Percentiles rank a stretch among this genome's conserved stretches.
Conservation (phyloP, 768 basidiomycete genomes). For the Vararia minispora region DNA sequence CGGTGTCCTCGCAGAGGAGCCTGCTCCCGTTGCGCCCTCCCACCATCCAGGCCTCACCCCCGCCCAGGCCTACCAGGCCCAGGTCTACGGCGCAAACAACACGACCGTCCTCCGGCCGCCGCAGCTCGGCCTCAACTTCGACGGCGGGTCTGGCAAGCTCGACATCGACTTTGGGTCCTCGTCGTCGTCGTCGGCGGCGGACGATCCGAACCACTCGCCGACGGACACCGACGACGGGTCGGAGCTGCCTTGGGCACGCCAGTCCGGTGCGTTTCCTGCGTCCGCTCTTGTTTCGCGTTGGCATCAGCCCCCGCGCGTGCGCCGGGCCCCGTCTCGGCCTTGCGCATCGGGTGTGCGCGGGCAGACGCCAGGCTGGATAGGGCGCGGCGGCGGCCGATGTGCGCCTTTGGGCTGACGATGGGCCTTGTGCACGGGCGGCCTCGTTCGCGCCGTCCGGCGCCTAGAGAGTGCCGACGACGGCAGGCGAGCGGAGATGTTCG, state of each 20-base stretch:
- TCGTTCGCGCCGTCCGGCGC: too few relatives aligned
- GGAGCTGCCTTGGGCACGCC: conserved; percentile 44
- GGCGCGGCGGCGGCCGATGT: too few relatives aligned
- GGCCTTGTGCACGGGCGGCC: too few relatives aligned
- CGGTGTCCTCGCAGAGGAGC: conserved; percentile 34
- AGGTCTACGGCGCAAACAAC: conserved; percentile 47
- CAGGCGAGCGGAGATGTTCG: too few relatives aligned
- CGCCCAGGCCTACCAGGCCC: conserved; percentile 74
- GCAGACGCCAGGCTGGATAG: too few relatives aligned
- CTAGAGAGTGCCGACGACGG: too few relatives aligned
- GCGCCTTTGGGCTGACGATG: too few relatives aligned
- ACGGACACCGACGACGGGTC: conserved; percentile 37
- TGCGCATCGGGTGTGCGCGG: too few relatives aligned
- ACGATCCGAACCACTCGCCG: conserved; percentile 22
- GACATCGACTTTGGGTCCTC: conserved; percentile 46
- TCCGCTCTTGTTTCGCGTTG: too few relatives aligned
- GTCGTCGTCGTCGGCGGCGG: too few relatives aligned
- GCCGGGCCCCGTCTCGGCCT: too few relatives aligned
- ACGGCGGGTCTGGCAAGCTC: conserved; percentile 45
- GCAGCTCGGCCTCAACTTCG: conserved; percentile 32
- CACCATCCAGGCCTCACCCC: conserved; percentile 51
- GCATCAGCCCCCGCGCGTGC: background rate
- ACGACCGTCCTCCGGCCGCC: conserved; percentile 25
- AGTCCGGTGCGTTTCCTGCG: conserved; percentile 10
- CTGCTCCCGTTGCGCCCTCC: conserved; percentile 33